phyloP scores from a whole-genome alignment of 2,329 filamentous ascomycete species.

The Cordyceps pruinosa region DNA sequence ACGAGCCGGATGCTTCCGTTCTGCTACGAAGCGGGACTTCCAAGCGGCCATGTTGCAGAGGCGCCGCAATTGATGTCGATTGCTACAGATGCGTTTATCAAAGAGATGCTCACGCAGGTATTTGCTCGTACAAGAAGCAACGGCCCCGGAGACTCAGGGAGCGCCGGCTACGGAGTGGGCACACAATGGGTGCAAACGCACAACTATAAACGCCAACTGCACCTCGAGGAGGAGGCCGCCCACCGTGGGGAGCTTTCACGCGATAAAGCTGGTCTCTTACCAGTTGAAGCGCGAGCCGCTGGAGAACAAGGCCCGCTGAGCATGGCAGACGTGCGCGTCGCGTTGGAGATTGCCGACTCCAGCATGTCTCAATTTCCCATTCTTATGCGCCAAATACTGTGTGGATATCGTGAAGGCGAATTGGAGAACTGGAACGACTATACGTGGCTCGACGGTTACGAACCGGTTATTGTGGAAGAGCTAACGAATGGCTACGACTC shows the following conservation, averaged over 20 bases:
- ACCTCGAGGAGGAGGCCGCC: slow-evolving; percentile 66
- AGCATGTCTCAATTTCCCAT: slow-evolving; percentile 73
- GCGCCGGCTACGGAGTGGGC: slow-evolving; percentile 56
- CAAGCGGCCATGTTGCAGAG: slow-evolving; percentile 51
- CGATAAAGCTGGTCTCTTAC: slow-evolving; percentile 71
- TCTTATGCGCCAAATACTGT: slow-evolving; percentile 62
- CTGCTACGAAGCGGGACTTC: slow-evolving; percentile 59
- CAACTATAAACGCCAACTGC: slow-evolving; percentile 68
- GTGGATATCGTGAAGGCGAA: slow-evolving; percentile 68
- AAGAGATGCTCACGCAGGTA: slow-evolving; percentile 56
- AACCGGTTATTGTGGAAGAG: slow-evolving; percentile 22
- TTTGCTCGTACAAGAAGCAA: slow-evolving; percentile 60
- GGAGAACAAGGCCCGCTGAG: slow-evolving; percentile 64
- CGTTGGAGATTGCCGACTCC: slow-evolving; percentile 67
- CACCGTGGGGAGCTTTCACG: slow-evolving; percentile 66
- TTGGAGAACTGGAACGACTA: slow-evolving; percentile 60
- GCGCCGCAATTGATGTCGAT: slow-evolving; percentile 58
- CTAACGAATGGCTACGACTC: slow-evolving; percentile 28
- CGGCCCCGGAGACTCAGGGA: slow-evolving; percentile 54
- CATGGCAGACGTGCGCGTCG: slow-evolving; percentile 71
- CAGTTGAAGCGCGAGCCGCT: slow-evolving; percentile 71
- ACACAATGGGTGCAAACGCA: slow-evolving; percentile 71
- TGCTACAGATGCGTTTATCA: slow-evolving; percentile 61
- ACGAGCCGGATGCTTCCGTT: slow-evolving; percentile 60
- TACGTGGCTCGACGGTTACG: slow-evolving; percentile 40